These are phyloP conservation scores for Spiraea crenata DNA, from an alignment of 331 rosid species.

Conservation along the genomic window DNA sequence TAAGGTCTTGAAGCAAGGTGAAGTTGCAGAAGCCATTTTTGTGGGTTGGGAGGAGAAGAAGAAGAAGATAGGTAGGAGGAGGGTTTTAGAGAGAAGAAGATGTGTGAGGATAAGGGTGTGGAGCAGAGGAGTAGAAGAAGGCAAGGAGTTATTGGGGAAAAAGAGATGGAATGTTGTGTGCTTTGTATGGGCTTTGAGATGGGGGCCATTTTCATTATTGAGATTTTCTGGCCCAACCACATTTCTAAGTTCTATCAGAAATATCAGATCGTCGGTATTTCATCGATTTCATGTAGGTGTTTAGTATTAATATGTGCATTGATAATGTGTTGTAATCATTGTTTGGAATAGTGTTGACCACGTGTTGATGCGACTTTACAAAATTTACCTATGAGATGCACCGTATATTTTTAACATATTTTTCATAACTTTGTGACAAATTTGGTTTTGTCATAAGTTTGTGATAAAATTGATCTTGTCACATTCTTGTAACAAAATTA, in stretches of 20 bases:
- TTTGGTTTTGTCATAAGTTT: too few species aligned
- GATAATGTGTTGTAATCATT: too few species aligned
- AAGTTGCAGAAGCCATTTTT: conserved; percentile 49
- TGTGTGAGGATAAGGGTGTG: conserved; percentile 59
- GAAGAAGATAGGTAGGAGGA: background rate
- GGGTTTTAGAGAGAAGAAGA: conserved; percentile 35
- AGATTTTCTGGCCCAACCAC: background rate
- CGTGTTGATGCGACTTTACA: too few species aligned
- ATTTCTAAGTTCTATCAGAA: background rate
- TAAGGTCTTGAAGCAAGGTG: conserved; percentile 47
- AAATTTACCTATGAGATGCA: too few species aligned
- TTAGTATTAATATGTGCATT: too few species aligned
- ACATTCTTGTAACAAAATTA: too few species aligned
- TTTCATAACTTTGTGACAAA: too few species aligned
- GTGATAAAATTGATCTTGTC: too few species aligned
- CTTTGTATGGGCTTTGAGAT: background rate
- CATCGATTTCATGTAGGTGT: too few species aligned
- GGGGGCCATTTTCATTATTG: background rate
- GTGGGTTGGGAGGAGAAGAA: conserved; percentile 3
- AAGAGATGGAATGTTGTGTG: background rate
- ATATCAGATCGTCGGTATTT: too few species aligned
- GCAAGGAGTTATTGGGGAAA: conserved; percentile 3
- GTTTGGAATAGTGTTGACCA: too few species aligned
- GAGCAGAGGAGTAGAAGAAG: background rate
- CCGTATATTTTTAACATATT: too few species aligned